Evolutionary conservation across 306 rosid species (phyloP).

Genomic region (Lablab purpureus): DNA sequence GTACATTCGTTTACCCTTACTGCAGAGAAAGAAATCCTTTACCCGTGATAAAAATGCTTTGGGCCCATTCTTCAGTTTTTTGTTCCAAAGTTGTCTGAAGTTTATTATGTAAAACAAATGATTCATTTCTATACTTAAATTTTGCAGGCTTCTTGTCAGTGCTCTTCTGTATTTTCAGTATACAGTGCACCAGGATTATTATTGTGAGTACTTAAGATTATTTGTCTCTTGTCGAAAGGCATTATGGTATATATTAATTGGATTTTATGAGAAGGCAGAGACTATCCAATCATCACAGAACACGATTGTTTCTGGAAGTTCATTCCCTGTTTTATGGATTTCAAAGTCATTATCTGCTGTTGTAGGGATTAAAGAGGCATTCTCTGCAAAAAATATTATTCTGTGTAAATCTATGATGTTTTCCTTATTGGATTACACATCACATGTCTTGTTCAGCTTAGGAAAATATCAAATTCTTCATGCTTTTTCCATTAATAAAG

Average conservation of each 20-base stretch:
- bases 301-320: slow-evolving; percentile 55
- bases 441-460: slow-evolving; percentile 62
- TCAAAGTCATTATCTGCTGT: slow-evolving; percentile 69
- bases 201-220: slow-evolving; percentile 68
- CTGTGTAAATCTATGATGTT: slow-evolving; percentile 59
- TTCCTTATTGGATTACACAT: slow-evolving; percentile 83
- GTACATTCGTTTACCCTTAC: slow-evolving; percentile 3
- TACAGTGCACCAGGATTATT: slow-evolving; percentile 42
- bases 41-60: slow-evolving; percentile 22
- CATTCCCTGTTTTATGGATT: slow-evolving; percentile 73
- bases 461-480: slow-evolving; percentile 64
- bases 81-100: slow-evolving; percentile 31
- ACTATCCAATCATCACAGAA: slow-evolving; percentile 44
- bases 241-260: slow-evolving; percentile 60
- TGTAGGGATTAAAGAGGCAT: slow-evolving; percentile 60
- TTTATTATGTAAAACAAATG: slow-evolving; percentile 31
- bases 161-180: slow-evolving; percentile 58
- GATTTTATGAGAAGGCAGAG: slow-evolving; percentile 60
- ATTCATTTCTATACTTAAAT: slow-evolving; percentile 29
- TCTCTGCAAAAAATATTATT: slow-evolving; percentile 49
- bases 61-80: slow-evolving; percentile 20
- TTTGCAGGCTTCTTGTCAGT: slow-evolving; percentile 78
- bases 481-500: slow-evolving; percentile 47
- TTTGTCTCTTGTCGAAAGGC: slow-evolving; percentile 86
- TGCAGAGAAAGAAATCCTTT: slow-evolving; percentile 36